Evolutionary conservation across 257 asterid genomes (phyloP), one percentile per base, ranked within the genome.

Genomic region (Linaria vulgaris): DNA sequence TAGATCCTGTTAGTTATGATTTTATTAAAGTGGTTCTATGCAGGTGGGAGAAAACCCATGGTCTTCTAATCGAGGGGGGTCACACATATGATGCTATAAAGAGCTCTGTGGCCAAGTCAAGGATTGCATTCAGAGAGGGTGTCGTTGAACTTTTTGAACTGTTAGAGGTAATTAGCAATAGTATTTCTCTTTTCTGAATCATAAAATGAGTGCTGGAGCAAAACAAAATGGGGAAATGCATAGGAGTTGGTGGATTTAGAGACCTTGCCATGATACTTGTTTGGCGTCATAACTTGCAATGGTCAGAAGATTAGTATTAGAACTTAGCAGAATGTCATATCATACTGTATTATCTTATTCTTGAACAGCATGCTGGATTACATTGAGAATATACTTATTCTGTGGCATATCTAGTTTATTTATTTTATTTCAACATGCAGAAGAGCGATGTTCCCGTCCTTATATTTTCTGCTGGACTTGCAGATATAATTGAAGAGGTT

Each of bases 401-500:
- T n/a, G 50, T 30, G 25, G 48, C 56, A 63, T 63, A 68, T 63
- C 46, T 49, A 45, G 62, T 39, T 70, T 57, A n/a, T n/a, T 56
- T 44, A 23, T 79, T 58, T 34, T 54, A 55, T 63, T 6, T 47
- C 47, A 39, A 58, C 69, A 59, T 78, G 85, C 87, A 91, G 98
- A 90, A 78, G 68, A 78, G 59, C 78, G 77, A 78, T 74, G 85
- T 86, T 58, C 98, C 96, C 5, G 75, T 91, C 71, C 98, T 91
- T 74, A 84, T 91, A 67, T 88, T 91, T 86, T 91, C 97, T 60
- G 95, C 97, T 65, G 97, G 97, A 48, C 88, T 91, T 37, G 97
- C 96, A 4, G 96, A 91, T 76, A 88, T 88, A 71, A 91, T 91
- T 76, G 96, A 91, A 84, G 97, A 91, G 96, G 96, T 85, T 54